These are phyloP conservation scores for Solanum sitiens DNA, from an alignment of 257 asterid species.

Conservation along the genomic window DNA sequence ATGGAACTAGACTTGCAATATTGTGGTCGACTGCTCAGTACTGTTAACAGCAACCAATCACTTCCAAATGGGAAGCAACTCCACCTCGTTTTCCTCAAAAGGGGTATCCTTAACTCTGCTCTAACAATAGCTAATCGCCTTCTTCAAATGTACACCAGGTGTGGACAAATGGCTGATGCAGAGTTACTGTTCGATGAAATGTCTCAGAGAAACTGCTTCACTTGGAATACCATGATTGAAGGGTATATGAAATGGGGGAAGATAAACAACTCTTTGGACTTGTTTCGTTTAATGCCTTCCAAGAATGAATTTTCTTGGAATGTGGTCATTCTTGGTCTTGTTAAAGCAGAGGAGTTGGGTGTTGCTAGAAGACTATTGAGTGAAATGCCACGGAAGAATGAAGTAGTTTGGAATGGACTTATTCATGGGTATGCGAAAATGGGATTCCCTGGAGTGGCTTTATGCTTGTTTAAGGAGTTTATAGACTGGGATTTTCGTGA, in stretches of 20 bases:
- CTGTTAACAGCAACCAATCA: conserved; percentile 27
- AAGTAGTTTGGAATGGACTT: conserved; percentile 51
- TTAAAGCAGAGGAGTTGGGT: conserved; percentile 40
- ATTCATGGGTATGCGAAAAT: conserved; percentile 56
- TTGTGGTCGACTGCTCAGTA: conserved; percentile 48
- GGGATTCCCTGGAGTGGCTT: conserved; percentile 33
- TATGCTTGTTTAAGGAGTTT: conserved; percentile 41
- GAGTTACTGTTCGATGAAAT: conserved; percentile 63
- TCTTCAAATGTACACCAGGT: conserved; percentile 63
- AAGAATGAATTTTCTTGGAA: conserved; percentile 77
- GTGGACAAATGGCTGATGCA: conserved; percentile 42
- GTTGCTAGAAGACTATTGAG: conserved; percentile 27
- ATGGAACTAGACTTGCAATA: conserved; percentile 46
- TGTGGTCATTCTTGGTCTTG: conserved; percentile 40
- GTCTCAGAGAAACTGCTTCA: conserved; percentile 48
- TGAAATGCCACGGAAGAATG: conserved; percentile 71
- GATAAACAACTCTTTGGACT: conserved; percentile 11
- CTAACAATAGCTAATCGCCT: conserved; percentile 61
- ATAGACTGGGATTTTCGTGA: conserved; percentile 20
- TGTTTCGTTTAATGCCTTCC: conserved; percentile 43
- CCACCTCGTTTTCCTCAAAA: conserved; percentile 68
- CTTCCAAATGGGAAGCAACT: conserved; percentile 49
- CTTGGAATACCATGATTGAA: conserved; percentile 77
- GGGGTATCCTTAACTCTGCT: conserved; percentile 48
- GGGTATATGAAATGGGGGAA: conserved; percentile 43